Percentiles rank a stretch among this genome's conserved stretches.
phyloP scores from a whole-genome alignment of 2,329 filamentous ascomycete genomes.

The Paraconiothyrium sp. region DNA sequence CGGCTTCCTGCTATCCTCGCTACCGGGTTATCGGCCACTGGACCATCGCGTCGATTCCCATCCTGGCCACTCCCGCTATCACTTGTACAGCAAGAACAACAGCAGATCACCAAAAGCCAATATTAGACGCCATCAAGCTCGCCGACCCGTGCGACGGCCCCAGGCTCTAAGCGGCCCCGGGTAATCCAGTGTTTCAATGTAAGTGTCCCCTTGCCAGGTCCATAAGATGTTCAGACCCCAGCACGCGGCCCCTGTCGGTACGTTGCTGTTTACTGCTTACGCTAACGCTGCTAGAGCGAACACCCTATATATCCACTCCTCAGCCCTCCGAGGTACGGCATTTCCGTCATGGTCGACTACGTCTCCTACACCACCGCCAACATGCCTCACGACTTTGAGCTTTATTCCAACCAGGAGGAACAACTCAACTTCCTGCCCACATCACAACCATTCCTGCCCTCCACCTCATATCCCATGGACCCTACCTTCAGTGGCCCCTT shows the following conservation, averaged over 20 bases:
- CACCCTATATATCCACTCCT: constrained; percentile 26
- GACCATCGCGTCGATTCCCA: constrained; percentile 27
- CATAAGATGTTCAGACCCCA: constrained; percentile 35
- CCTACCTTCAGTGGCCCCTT: constrained; percentile 50
- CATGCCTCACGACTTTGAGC: constrained; percentile 51
- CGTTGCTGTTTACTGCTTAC: constrained; percentile 33
- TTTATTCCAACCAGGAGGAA: constrained; percentile 48
- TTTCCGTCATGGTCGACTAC: constrained; percentile 49
- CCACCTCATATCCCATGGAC: constrained; percentile 41
- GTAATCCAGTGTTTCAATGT: constrained; percentile 41
- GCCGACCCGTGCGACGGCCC: constrained; percentile 42
- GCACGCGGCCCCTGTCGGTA: constrained; percentile 25
- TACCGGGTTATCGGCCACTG: constrained; percentile 39
- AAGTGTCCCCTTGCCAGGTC: constrained; percentile 43
- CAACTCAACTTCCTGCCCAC: constrained; percentile 44
- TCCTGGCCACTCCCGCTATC: constrained; percentile 32
- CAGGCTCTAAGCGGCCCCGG: constrained; percentile 31
- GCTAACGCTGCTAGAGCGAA: constrained; percentile 39
- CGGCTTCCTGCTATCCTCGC: constrained; percentile 21
- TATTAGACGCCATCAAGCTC: constrained; percentile 31
- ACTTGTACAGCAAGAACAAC: constrained; percentile 30
- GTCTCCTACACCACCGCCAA: constrained; percentile 35
- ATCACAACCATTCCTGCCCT: constrained; percentile 40
- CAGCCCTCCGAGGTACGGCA: constrained; percentile 17
- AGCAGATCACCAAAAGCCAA: constrained; percentile 36